Conservation (phyloP, 192 early-diverging fungal species). For the Geranomyces variabilis region DNA sequence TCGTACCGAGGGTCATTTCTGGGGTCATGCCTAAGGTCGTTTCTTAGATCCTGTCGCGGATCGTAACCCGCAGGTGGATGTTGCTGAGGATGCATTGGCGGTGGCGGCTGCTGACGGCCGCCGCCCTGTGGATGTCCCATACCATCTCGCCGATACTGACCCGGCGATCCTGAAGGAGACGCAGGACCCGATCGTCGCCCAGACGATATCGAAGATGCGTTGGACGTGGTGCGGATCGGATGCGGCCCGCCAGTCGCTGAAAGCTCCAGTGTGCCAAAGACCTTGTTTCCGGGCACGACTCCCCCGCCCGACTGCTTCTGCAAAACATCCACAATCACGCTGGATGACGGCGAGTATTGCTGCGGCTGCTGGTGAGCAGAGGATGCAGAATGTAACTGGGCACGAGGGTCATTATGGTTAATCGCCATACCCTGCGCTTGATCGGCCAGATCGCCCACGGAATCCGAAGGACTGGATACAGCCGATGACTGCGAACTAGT, state of each 20-base stretch:
- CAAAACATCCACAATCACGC: too few relatives aligned
- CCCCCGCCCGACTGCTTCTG: too few relatives aligned
- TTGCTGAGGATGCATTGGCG: background rate
- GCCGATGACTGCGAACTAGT: background rate
- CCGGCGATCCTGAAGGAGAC: conserved; percentile 21
- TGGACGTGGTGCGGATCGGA: conserved; percentile 5
- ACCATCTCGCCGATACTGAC: conserved; percentile 9
- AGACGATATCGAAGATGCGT: conserved; percentile 2
- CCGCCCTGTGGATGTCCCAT: background rate
- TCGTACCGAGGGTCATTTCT: too few relatives aligned
- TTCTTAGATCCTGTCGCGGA: background rate
- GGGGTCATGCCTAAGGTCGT: too few relatives aligned
- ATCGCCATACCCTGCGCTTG: background rate
- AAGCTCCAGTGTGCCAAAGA: too few relatives aligned
- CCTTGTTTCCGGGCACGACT: too few relatives aligned
- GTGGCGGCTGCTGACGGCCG: background rate
- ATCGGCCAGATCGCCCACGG: background rate
- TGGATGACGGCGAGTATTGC: too few relatives aligned
- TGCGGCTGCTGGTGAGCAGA: too few relatives aligned
- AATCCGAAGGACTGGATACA: background rate
- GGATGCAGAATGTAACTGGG: too few relatives aligned
- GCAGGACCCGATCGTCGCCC: conserved; percentile 2
- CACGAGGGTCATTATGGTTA: background rate
- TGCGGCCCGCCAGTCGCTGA: background rate
- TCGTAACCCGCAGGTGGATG: background rate